Conservation (phyloP, 257 asterid species). For the Solanum raphanifolium region DNA sequence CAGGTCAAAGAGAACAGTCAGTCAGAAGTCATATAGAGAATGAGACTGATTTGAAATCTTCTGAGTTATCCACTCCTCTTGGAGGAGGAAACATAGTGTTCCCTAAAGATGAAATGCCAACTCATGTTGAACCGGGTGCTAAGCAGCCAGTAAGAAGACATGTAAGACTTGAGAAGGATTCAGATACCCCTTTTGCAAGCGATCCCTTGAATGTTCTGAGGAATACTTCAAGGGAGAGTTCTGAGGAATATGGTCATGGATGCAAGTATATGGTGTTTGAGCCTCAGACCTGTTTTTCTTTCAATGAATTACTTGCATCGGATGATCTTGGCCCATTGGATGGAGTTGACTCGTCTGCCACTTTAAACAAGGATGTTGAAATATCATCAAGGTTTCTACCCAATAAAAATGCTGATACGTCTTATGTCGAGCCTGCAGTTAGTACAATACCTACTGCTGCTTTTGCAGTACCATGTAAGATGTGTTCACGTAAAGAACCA, state of each 20-base stretch:
- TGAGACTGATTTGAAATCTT: conserved; percentile 9
- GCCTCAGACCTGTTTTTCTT: conserved; percentile 80
- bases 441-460: conserved; percentile 12
- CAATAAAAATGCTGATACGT: conserved; percentile 10
- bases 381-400: conserved; percentile 18
- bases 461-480: conserved; percentile 30
- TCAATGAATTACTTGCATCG: conserved; percentile 52
- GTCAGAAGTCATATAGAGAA: conserved; percentile 20
- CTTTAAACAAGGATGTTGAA: conserved; percentile 18
- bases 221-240: conserved; percentile 21
- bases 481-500: conserved; percentile 33
- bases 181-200: neutral
- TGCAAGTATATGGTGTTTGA: conserved; percentile 59
- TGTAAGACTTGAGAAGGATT: neutral
- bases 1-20: conserved; percentile 11
- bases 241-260: conserved; percentile 29
- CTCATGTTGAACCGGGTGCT: neutral
- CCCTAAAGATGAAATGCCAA: neutral
- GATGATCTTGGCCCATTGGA: conserved; percentile 27
- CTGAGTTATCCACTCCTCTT: conserved; percentile 8
- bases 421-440: conserved; percentile 13
- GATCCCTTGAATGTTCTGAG: conserved; percentile 3
- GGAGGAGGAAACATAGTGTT: conserved; percentile 2
- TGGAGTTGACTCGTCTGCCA: conserved; percentile 6
- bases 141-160: neutral